A percentile compares a stretch with the other conserved stretches of the same genome.
Conservation (phyloP, 2,329 filamentous ascomycete species). For the Colletotrichum horii region DNA sequence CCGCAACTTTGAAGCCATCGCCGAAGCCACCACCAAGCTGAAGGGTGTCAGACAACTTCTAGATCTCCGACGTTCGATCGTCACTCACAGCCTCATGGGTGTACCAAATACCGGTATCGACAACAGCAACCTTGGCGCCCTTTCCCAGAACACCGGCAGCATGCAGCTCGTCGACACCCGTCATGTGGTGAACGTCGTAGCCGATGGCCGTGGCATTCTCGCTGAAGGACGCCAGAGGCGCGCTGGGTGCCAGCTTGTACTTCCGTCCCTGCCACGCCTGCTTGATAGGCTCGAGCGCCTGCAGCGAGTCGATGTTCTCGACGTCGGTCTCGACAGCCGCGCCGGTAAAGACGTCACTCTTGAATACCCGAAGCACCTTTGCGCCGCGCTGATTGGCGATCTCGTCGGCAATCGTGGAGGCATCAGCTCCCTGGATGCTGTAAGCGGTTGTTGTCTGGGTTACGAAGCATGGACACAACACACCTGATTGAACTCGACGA, state of each 20-base stretch:
- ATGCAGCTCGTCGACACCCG: constrained; percentile 43
- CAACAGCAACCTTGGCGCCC: constrained; percentile 8
- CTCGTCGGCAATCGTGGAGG: neutral
- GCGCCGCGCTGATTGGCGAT: constrained; percentile 5
- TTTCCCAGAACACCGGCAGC: constrained; percentile 31
- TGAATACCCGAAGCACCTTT: constrained; percentile 20
- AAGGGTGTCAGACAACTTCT: neutral
- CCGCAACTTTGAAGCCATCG: constrained; percentile 13
- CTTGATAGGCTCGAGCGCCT: constrained; percentile 1
- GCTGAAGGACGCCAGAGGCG: neutral
- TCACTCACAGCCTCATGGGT: constrained; percentile 11
- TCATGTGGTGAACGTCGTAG: constrained; percentile 41
- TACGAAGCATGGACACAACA: neutral
- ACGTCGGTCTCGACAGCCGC: constrained; percentile 16
- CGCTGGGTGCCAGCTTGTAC: neutral
- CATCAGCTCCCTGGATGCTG: neutral
- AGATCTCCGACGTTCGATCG: neutral
- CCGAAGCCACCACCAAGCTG: constrained; percentile 15
- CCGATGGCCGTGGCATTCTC: constrained; percentile 25
- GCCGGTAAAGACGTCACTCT: constrained; percentile 34
- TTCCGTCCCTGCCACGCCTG: constrained; percentile 17
- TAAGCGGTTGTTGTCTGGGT: neutral
- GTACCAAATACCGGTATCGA: constrained; percentile 14
- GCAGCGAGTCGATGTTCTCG: constrained; percentile 21
- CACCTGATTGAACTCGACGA: constrained; percentile 11